Conservation (phyloP, 371 early-diverging fungal species). For the Blakeslea trispora region DNA sequence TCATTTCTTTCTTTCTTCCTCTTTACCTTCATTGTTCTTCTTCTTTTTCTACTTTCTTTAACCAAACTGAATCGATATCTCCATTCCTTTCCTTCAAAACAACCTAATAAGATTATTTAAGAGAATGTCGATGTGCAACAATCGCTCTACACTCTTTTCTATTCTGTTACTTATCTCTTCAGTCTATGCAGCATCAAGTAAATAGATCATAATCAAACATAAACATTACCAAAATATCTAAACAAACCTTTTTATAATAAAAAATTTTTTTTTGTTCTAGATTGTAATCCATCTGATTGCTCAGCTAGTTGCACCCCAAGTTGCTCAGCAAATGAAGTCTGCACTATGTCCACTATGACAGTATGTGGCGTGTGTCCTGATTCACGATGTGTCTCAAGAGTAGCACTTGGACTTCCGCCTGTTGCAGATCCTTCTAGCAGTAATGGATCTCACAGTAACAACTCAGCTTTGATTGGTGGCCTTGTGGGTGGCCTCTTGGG, state of each 20-base stretch:
- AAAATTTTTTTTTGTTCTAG: slow-evolving; percentile 1
- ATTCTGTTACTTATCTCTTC: not conserved
- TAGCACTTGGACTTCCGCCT: slow-evolving; percentile 26
- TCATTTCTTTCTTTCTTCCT: not conserved
- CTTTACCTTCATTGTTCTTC: no score
- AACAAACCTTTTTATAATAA: slow-evolving; percentile 14
- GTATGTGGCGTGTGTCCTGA: slow-evolving; percentile 44
- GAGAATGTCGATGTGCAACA: no score
- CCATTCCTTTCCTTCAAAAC: not conserved
- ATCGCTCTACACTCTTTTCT: not conserved
- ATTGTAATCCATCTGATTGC: slow-evolving; percentile 34
- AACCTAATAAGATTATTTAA: not conserved
- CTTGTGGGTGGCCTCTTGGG: slow-evolving; percentile 38
- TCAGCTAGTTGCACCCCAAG: slow-evolving; percentile 28
- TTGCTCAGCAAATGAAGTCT: slow-evolving; percentile 33
- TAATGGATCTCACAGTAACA: slow-evolving; percentile 24
- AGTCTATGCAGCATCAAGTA: not conserved
- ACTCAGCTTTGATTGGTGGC: slow-evolving; percentile 44
- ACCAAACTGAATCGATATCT: slow-evolving; percentile 1
- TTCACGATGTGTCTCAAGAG: slow-evolving; percentile 34
- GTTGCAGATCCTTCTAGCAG: slow-evolving; percentile 10
- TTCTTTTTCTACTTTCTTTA: slow-evolving; percentile 1
- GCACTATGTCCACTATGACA: slow-evolving; percentile 41
- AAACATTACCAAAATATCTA: no score
- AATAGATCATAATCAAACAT: no score